phyloP scores from a whole-genome alignment of 2,329 filamentous ascomycete species.

The Orbilia brochopaga region DNA sequence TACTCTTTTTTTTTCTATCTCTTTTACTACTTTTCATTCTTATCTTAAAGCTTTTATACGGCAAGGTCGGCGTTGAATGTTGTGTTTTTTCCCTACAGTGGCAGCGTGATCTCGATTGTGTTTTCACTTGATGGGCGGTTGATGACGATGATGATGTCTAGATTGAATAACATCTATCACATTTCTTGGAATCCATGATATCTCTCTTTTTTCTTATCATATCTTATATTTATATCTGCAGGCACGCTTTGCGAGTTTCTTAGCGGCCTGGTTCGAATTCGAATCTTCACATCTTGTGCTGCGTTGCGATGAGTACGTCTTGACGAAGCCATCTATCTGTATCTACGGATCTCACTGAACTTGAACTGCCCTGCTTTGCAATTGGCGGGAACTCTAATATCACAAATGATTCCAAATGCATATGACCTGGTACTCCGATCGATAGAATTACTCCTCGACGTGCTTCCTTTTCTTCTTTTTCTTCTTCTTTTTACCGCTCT shows the following conservation, averaged over 20 bases:
- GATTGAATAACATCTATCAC: conserved; percentile 2
- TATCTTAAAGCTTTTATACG: neutral
- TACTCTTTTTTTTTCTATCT: no score
- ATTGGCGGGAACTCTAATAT: neutral
- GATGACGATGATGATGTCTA: conserved; percentile 5
- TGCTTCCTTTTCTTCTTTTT: neutral
- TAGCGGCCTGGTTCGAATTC: neutral
- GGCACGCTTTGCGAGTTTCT: neutral
- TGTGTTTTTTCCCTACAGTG: neutral
- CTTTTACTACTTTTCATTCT: no score
- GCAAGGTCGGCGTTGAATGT: conserved; percentile 1
- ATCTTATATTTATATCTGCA: neutral
- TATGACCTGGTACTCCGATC: neutral
- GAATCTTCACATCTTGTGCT: no score
- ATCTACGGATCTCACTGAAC: neutral
- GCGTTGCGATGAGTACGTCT: neutral
- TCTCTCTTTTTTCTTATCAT: neutral
- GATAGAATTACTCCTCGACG: neutral
- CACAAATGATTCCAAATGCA: neutral
- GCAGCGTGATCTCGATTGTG: conserved; percentile 1
- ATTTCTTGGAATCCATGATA: neutral
- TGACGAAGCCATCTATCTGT: neutral
- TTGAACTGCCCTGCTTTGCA: neutral
- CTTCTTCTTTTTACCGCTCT: neutral
- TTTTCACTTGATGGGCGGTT: neutral